Percentiles rank a stretch among this genome's conserved stretches.
Evolutionary conservation across 805 yeast species (phyloP).

Genomic region (Hanseniaspora clermontiae): DNA sequence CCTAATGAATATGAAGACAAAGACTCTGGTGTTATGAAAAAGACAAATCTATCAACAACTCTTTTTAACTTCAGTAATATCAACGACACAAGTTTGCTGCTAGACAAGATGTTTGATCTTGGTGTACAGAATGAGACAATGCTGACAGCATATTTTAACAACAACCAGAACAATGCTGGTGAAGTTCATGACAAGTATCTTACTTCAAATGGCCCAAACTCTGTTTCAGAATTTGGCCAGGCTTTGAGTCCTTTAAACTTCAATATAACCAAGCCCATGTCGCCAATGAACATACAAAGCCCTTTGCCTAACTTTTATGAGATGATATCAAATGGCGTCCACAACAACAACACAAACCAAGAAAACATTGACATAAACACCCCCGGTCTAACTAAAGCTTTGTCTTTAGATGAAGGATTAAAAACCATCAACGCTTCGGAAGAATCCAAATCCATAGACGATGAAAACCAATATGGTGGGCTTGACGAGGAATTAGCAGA

Average conservation of each 20-base stretch:
- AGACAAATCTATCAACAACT: slow-evolving; percentile 10
- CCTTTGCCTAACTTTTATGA: not conserved
- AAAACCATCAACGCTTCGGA: not conserved
- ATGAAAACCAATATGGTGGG: slow-evolving; percentile 3
- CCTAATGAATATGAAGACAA: not conserved
- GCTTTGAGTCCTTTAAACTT: not conserved
- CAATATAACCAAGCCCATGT: not conserved
- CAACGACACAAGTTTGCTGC: slow-evolving; percentile 10
- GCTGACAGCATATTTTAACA: slow-evolving; percentile 9
- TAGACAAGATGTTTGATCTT: slow-evolving; percentile 14
- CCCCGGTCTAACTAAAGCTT: not conserved
- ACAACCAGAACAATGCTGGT: not conserved
- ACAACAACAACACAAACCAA: slow-evolving; percentile 1
- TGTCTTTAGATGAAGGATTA: not conserved
- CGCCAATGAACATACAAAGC: not conserved
- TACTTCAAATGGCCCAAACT: not conserved
- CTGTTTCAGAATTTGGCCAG: not conserved
- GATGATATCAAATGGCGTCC: not conserved
- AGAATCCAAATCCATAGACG: not conserved
- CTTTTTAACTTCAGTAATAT: slow-evolving; percentile 11
- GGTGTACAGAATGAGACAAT: slow-evolving; percentile 11
- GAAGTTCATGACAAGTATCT: not conserved
- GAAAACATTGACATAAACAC: not conserved
- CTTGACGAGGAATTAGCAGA: slow-evolving; percentile 10
- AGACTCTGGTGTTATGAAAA: not conserved